Conservation (phyloP, 176 grass and related monocot species). For the Secale cereale region DNA sequence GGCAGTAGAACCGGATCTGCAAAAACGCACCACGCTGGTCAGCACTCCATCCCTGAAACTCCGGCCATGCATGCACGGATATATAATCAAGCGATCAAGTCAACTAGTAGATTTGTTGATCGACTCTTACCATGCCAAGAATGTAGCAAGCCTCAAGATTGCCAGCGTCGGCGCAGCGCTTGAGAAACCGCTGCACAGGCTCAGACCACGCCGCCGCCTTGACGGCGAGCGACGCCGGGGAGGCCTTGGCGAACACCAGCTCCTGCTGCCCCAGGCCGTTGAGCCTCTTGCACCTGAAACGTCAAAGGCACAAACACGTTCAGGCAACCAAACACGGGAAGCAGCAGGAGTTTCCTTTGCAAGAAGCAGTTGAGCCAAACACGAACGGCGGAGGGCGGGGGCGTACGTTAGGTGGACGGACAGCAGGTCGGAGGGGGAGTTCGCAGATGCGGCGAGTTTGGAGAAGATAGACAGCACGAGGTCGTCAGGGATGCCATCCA, state of each 20-base stretch:
- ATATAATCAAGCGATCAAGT: background rate
- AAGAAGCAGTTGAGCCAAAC: background rate
- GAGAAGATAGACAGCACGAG: conserved; percentile 55
- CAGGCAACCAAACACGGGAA: background rate
- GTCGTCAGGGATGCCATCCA: conserved; percentile 68
- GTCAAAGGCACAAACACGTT: background rate
- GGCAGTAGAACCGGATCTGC: conserved; percentile 82
- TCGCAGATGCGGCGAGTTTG: conserved; percentile 57
- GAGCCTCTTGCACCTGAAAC: conserved; percentile 65
- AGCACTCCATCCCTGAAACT: background rate
- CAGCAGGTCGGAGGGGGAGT: conserved; percentile 54
- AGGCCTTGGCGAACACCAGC: conserved; percentile 63
- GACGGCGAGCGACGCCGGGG: conserved; percentile 43
- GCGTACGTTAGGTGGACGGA: conserved; percentile 53
- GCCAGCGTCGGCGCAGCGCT: conserved; percentile 54
- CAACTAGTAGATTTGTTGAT: background rate
- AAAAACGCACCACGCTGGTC: background rate
- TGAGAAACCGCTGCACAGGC: conserved; percentile 50
- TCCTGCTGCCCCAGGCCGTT: conserved; percentile 38
- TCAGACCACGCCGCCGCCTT: conserved; percentile 66
- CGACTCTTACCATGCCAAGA: conserved; percentile 64
- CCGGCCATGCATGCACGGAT: background rate
- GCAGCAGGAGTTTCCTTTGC: background rate
- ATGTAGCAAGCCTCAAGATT: conserved; percentile 82
- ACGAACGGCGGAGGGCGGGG: background rate